Evolutionary conservation across 176 grass and related monocot species (phyloP), one percentile per base, ranked within the genome.

Genomic region (Phoenix roebelenii): DNA sequence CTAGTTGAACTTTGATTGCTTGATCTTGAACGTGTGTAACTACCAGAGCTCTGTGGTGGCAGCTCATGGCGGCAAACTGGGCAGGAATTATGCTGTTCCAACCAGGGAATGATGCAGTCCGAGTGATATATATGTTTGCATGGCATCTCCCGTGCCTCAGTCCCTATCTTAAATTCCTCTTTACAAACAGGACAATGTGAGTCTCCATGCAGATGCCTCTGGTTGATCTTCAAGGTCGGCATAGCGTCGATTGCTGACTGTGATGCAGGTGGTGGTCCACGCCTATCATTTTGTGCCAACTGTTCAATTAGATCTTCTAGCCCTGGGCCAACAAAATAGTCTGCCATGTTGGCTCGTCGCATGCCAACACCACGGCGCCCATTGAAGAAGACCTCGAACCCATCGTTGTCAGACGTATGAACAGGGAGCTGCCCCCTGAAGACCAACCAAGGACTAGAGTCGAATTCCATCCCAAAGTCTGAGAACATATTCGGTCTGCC

Each of bases 61-160:
- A 95, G 55, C 74, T 90, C 83, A 57, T 80, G 74, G 14, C 90
- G 79, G 71, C 90, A 95, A 72, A 95, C 90, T 23, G 90, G 90
- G 0, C 91, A 95, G 22, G 91, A 95, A 63, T 90, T 95, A 49
- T 95, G 91, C 22, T 90, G 91, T 48, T 90, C 91, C 25, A 95
- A 71, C 91, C 91, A 95, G 35, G 91, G 91, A 77, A 95, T 57
- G 48, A 95, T 95, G 70, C 91, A 95, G 29, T 87, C 86, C 0
- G 79, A 69, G 63, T 95, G 91, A 75, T 95, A 95, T 4, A 95
- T 64, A 82, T 95, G 91, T 17, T 87, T 79, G 59, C 91, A 95
- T 52, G 91, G 91, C 83, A 87, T 95, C 68, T 90, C 86, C 68
- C 86, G 83, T 50, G 77, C 86, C 64, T 90, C 86, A 7, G 55